Evolutionary conservation across 225 moss, liverwort and hornwort species (phyloP).

Genomic region (Bryoerythrophyllum caledonicum): DNA sequence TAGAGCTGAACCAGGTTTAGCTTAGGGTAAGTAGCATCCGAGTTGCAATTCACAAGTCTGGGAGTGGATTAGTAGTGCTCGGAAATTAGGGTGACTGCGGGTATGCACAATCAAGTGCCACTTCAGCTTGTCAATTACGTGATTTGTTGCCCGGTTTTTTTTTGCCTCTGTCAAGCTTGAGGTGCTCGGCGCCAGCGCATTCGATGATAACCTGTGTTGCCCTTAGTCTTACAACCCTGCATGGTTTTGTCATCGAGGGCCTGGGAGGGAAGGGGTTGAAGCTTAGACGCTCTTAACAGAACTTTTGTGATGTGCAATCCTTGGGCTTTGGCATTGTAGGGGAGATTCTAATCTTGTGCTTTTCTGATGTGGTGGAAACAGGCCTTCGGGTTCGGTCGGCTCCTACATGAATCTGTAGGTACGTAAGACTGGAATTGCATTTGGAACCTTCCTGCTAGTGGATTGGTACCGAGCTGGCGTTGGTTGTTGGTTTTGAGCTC

Average conservation of each 20-base stretch:
- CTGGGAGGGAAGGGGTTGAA: background rate
- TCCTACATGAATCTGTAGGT: conserved; percentile 91
- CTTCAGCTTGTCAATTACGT: background rate
- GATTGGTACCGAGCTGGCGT: conserved; percentile 2
- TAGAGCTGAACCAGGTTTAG: background rate
- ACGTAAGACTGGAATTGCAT: background rate
- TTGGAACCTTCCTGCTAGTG: background rate
- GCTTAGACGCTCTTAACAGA: background rate
- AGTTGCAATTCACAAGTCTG: background rate
- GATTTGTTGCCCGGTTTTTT: background rate
- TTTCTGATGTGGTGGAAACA: conserved; percentile 27
- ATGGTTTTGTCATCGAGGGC: background rate
- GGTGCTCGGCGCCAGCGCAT: background rate
- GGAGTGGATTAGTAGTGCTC: background rate
- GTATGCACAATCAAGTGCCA: background rate
- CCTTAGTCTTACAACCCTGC: background rate
- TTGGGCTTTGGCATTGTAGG: background rate
- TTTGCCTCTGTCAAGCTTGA: background rate
- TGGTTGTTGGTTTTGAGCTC: conserved; percentile 4
- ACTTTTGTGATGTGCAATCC: background rate
- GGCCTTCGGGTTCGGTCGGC: conserved; percentile 68
- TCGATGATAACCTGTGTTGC: background rate
- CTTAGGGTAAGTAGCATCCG: background rate
- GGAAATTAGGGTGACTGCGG: too few relatives aligned
- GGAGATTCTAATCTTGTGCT: conserved; percentile 19